Percentiles rank a stretch among this genome's conserved stretches.
Evolutionary conservation across 108 stramenopile species (phyloP).

Genomic region (Conticribra weissflogii): DNA sequence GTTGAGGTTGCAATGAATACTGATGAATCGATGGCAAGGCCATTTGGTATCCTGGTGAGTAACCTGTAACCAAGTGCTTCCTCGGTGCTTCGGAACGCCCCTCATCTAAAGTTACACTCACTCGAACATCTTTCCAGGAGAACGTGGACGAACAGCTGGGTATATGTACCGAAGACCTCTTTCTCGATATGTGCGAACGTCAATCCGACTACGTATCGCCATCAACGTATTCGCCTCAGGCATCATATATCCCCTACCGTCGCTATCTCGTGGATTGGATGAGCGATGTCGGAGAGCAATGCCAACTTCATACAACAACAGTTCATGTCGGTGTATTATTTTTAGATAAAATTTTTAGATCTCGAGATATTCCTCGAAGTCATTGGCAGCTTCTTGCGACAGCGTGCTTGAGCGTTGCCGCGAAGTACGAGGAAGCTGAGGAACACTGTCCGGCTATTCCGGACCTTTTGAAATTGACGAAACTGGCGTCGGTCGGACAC

Average conservation of each 20-base stretch:
- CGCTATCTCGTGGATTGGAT: constrained; percentile 94
- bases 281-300: constrained; percentile 90
- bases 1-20: constrained; percentile 46
- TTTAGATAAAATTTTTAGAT: constrained; percentile 86
- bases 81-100: background rate
- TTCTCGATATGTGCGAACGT: constrained; percentile 75
- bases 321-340: constrained; percentile 85
- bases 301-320: constrained; percentile 79
- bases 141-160: constrained; percentile 70
- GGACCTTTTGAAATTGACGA: constrained; percentile 81
- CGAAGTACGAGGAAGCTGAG: constrained; percentile 93
- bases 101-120: constrained; percentile 5
- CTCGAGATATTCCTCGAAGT: constrained; percentile 67
- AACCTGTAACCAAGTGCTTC: background rate
- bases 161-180: constrained; percentile 76
- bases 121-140: constrained; percentile 32
- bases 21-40: constrained; percentile 51
- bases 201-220: constrained; percentile 85
- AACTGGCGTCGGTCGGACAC: constrained; percentile 68
- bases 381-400: constrained; percentile 94
- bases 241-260: constrained; percentile 86
- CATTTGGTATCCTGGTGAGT: constrained; percentile 77
- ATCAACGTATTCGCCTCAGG: constrained; percentile 59
- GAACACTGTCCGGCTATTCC: constrained; percentile 91
- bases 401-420: constrained; percentile 86